phyloP scores from a whole-genome alignment of 805 yeast genomes.

The Lipomyces sp. region DNA sequence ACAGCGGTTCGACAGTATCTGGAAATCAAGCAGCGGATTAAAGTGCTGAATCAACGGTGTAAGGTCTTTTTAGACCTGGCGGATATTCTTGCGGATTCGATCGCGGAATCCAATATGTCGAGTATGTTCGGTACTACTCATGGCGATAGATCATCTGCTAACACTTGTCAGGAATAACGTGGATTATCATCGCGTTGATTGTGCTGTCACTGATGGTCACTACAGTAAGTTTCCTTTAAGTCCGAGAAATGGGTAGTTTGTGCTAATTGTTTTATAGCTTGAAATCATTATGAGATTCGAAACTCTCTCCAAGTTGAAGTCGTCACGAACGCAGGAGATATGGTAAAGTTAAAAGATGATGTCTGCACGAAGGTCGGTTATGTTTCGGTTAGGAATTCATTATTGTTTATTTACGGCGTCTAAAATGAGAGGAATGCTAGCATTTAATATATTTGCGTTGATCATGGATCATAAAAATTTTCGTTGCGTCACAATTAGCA shows the following conservation, averaged over 20 bases:
- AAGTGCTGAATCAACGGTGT: slow-evolving; percentile 90
- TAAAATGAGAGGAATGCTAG: too few species aligned
- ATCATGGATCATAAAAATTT: too few species aligned
- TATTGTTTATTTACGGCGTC: too few species aligned
- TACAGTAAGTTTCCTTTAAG: slow-evolving; percentile 18
- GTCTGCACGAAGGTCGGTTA: not conserved
- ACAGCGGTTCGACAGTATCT: slow-evolving; percentile 86
- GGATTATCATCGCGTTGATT: slow-evolving; percentile 84
- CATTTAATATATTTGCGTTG: too few species aligned
- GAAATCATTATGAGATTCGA: slow-evolving; percentile 24
- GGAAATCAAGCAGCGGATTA: slow-evolving; percentile 93
- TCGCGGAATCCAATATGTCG: slow-evolving; percentile 90
- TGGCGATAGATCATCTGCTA: not conserved
- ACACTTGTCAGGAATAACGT: slow-evolving; percentile 58
- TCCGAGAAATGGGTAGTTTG: not conserved
- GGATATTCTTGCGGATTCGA: slow-evolving; percentile 89
- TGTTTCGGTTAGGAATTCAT: not conserved
- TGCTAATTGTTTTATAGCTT: slow-evolving; percentile 1
- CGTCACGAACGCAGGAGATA: not conserved
- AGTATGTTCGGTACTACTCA: slow-evolving; percentile 44
- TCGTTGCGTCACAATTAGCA: too few species aligned
- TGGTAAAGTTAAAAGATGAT: not conserved
- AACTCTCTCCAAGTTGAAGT: slow-evolving; percentile 11
- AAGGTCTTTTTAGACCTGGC: slow-evolving; percentile 91
- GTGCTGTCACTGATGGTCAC: slow-evolving; percentile 79